Evolutionary conservation across 2,329 filamentous ascomycete species (phyloP), one percentile per base, ranked within the genome.

Genomic region (Epichloe sylvatica): DNA sequence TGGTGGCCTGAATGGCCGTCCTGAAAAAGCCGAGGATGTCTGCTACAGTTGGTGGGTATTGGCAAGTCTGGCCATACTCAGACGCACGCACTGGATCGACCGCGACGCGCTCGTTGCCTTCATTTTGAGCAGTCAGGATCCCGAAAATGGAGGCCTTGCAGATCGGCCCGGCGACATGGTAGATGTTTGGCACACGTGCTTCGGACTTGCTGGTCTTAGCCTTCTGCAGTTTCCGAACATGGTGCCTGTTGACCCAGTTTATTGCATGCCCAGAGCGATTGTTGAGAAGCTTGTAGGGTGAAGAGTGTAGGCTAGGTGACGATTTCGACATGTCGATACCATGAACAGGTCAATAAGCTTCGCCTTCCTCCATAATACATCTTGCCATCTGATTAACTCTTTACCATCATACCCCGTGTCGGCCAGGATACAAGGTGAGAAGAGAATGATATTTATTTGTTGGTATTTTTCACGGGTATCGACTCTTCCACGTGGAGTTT

Each of bases 11-110:
- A 98, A 98, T 63, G 92, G 92, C 3, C 78, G 92, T 45, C 92
- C 92, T 0, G 92, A 97, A 69, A 98, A 98, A 72, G 71, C 86
- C 54, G 91, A 95, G 64, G 92, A 98, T 64, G 91, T 95, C 13
- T 98, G 92, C 70, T 98, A 98, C 69, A 95, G 88, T 64, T 98
- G 92, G 92, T 98, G 92, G 92, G 92, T 97, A 42, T 71, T 91
- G 61, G 91, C 86, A 62, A 95, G 90, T 64, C 70, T 98, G 57
- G 83, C 85, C 43, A 96, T 97, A 76, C 86, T 98, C 57, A 81
- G 77, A 49, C 82, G 83, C 49, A 76, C 89, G 48, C 86, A 96
- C 64, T 98, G 92, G 92, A 94, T 98, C 62, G 87, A 98, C 69
- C 78, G 81, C 46, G 74, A 82, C 51, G 86, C 86, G 62, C 76